These are phyloP conservation scores for Lactuca sativa DNA, from an alignment of 129 eudicot genomes.

Conservation along the genomic window DNA sequence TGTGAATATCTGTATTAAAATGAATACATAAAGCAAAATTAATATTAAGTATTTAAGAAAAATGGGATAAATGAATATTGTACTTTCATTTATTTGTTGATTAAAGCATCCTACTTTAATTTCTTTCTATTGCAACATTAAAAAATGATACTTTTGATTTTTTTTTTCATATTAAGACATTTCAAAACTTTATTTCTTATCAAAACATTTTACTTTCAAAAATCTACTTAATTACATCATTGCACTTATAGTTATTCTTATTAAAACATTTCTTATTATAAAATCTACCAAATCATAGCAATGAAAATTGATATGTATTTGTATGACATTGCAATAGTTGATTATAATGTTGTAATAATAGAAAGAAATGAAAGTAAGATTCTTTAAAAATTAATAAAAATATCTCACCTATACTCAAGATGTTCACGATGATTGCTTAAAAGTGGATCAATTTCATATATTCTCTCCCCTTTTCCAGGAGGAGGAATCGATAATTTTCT, in stretches of 20 bases:
- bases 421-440: constrained; percentile 58
- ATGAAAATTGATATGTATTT: no score
- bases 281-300: background rate
- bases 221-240: background rate
- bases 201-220: background rate
- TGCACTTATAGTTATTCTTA: background rate
- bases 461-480: constrained; percentile 78
- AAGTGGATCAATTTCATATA: constrained; percentile 89
- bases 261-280: background rate
- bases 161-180: background rate
- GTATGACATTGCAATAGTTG: no score
- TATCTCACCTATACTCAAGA: constrained; percentile 82
- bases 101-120: no score
- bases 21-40: constrained; percentile 16
- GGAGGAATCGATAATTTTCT: constrained; percentile 63
- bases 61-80: background rate
- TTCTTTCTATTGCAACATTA: background rate
- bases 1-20: constrained; percentile 57
- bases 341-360: no score
- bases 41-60: background rate
- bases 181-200: no score
- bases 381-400: background rate
- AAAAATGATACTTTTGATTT: background rate
- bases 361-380: background rate
- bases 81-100: background rate